Base-by-base conservation (phyloP, 1,139 yeast genomes). In the Blastobotrys buckinghamii region DNA sequence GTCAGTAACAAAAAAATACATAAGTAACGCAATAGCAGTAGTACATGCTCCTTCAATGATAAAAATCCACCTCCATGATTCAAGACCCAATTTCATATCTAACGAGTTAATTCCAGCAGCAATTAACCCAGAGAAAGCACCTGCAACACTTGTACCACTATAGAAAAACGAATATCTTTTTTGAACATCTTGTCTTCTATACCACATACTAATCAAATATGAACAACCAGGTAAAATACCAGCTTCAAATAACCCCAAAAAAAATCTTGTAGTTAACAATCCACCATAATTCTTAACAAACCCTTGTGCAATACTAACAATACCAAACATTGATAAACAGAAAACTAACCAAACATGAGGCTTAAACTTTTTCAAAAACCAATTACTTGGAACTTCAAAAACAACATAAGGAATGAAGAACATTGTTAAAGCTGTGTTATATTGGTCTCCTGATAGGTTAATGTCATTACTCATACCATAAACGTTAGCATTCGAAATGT, bases 91-190 rank as follows among this genome's bases (percentile, higher is more conserved):
- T 13, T 57, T 64, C 13, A 79, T 79, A 54, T 74, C 69, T 53
- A 81, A 63, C 48, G 73, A 76, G 59, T 87, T 81, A 27, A 48
- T 44, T 6, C 81, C 82, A 45, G 76, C 79, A 26, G 86, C 86
- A 52, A 86, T 76, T 46, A 87, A 78, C 50, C 95, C 94, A 49
- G 87, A 84, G 65, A 85, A 84, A 2, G 90, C 95, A 62, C 92
- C 89, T 24, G 90, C 84, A 52, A 84, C 72, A 58, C 83, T 76
- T 13, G 87, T 79, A 43, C 87, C 83, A 40, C 84, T 51, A 66
- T 82, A 83, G 65, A 84, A 84, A 45, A 80, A 76, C 12, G 83
- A 76, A 62, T 81, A 82, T 49, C 92, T 69, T 60, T 80, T 76
- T 64, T 82, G 89, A 15, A 86, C 78, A 64, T 84, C 90, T 15